Base-by-base conservation (phyloP, 2,329 filamentous ascomycete species). In the Diplodia seriata region DNA sequence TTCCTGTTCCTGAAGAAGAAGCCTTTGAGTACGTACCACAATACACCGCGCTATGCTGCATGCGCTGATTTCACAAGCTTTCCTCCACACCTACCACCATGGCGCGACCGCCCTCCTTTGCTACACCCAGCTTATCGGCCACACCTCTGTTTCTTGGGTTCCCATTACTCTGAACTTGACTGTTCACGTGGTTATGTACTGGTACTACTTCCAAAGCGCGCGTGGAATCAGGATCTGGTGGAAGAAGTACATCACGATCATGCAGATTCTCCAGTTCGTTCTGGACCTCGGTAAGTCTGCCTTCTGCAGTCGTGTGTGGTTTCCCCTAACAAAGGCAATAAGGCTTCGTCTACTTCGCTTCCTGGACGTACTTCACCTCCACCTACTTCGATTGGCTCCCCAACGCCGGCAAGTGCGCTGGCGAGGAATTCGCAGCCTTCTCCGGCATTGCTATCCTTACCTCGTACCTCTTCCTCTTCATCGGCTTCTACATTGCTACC, bases 1-100 rank as follows among this genome's bases (percentile, higher is more conserved):
- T 98, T 98, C 87, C 86, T 98, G 68, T 95, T 97, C 85, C 88
- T 98, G 80, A 98, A 98, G 90, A 98, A 98, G 90, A 98, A 98
- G 90, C 94, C 94, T 66, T 84, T 97, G 79, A 97, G 88, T 90
- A 85, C 72, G 86, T 59, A 38, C 23, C 14, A 15, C 55, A 23
- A 61, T 23, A 4, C 26, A 49, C 3, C 4, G 29, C 3, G n/a
- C 7, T 9, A 15, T 31, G n/a, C 18, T 26, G n/a, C n/a, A 26
- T 63, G 36, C 26, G 65, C 75, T 80, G 71, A 79, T 63, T 26
- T 3, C 38, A 33, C 5, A 64, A 83, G 82, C 95, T 77, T 98
- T 98, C 90, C 91, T 98, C 74, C 94, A 98, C 87, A 97, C 93
- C 84, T 98, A 98, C 84, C 94, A 98, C 86, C 94, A 98, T 81